A percentile compares a stretch with the other conserved stretches of the same genome.
These are phyloP conservation scores for Neopestalotiopsis sp. DNA, from an alignment of 2,329 filamentous ascomycete genomes.

Conservation along the genomic window DNA sequence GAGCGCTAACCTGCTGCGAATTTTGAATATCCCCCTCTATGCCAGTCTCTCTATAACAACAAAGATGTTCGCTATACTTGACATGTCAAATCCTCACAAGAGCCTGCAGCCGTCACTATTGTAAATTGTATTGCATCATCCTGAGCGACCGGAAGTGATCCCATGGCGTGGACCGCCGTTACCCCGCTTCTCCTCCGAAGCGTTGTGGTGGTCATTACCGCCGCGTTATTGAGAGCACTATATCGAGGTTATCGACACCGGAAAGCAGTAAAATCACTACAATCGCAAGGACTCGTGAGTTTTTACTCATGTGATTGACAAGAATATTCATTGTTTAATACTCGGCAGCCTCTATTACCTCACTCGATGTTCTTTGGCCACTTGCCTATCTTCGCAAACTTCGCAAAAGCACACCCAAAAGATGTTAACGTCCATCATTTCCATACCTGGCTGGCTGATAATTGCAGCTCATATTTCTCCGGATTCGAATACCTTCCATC, in stretches of 20 bases:
- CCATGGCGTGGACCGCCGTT: neutral
- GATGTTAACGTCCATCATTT: constrained; percentile 34
- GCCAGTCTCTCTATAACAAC: too few relatives aligned
- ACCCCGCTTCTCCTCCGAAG: neutral
- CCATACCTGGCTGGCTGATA: constrained; percentile 31
- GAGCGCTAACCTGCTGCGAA: too few relatives aligned
- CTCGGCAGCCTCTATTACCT: constrained; percentile 32
- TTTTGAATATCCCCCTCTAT: too few relatives aligned
- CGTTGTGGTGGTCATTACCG: neutral
- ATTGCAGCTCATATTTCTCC: constrained; percentile 33
- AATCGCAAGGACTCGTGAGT: neutral
- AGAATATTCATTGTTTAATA: too few relatives aligned
- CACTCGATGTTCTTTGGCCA: constrained; percentile 35
- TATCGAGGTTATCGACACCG: neutral
- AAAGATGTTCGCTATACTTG: too few relatives aligned
- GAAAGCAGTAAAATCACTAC: neutral
- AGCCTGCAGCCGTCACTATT: neutral
- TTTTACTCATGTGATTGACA: too few relatives aligned
- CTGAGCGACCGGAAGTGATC: neutral
- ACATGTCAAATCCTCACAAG: neutral
- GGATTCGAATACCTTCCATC: constrained; percentile 29
- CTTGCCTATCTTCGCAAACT: constrained; percentile 31
- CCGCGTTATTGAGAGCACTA: neutral
- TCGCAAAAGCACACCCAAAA: constrained; percentile 28
- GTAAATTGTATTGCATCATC: neutral